phyloP scores from a whole-genome alignment of 2,329 filamentous ascomycete genomes.

The Aspergillus texensis region DNA sequence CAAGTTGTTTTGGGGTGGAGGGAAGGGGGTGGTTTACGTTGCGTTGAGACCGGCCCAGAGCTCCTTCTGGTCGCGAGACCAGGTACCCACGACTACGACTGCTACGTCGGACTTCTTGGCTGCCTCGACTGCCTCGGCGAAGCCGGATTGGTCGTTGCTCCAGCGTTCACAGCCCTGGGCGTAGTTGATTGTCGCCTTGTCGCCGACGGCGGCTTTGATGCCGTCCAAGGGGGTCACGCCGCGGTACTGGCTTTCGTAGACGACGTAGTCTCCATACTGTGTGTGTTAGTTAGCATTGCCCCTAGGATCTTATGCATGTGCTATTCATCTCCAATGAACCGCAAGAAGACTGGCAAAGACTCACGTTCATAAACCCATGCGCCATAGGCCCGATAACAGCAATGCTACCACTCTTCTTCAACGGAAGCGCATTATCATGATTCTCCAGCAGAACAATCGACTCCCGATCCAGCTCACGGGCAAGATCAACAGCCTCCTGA shows the following conservation, averaged over 20 bases:
- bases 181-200: slow-evolving; percentile 64
- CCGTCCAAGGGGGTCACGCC: slow-evolving; percentile 72
- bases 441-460: slow-evolving; percentile 65
- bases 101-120: slow-evolving; percentile 71
- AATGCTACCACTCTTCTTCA: slow-evolving; percentile 67
- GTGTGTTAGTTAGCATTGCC: slow-evolving; percentile 6
- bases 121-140: slow-evolving; percentile 66
- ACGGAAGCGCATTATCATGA: slow-evolving; percentile 55
- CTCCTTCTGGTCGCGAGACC: slow-evolving; percentile 72
- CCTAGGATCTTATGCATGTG: background rate
- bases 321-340: background rate
- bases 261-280: slow-evolving; percentile 75
- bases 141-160: slow-evolving; percentile 70
- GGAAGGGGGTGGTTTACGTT: slow-evolving; percentile 44
- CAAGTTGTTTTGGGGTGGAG: background rate
- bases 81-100: slow-evolving; percentile 73
- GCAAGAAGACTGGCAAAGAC: slow-evolving; percentile 24
- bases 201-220: slow-evolving; percentile 61
- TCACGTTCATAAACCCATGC: slow-evolving; percentile 68
- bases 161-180: slow-evolving; percentile 72
- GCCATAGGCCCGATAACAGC: slow-evolving; percentile 78
- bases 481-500: slow-evolving; percentile 59
- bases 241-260: slow-evolving; percentile 63
- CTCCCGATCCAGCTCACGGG: slow-evolving; percentile 66
- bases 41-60: slow-evolving; percentile 72